Conservation (phyloP, 768 basidiomycete species). For the Suillus fuscotomentosus region DNA sequence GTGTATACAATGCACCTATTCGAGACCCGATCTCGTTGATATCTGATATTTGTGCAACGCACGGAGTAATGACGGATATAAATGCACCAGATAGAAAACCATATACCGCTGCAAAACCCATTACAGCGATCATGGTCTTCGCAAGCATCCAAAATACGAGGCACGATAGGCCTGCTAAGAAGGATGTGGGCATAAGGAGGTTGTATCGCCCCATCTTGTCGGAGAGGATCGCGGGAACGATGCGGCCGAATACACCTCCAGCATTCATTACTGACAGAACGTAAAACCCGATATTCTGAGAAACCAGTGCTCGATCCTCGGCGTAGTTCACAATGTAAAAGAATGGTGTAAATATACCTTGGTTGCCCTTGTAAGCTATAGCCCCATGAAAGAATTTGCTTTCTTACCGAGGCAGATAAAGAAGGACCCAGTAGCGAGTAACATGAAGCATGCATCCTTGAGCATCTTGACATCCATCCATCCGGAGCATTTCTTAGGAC, state of each 20-base stretch:
- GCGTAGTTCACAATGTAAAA: conserved; percentile 69
- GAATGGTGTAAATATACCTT: conserved; percentile 71
- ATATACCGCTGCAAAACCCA: conserved; percentile 53
- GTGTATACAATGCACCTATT: conserved; percentile 62
- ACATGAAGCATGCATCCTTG: conserved; percentile 49
- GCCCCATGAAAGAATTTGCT: background rate
- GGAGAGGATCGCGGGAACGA: conserved; percentile 61
- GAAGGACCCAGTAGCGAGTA: conserved; percentile 53
- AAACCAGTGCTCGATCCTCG: conserved; percentile 37
- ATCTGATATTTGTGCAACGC: conserved; percentile 65
- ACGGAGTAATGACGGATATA: conserved; percentile 65
- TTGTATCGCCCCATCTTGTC: conserved; percentile 69
- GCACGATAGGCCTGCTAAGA: conserved; percentile 60
- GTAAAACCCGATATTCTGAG: conserved; percentile 44
- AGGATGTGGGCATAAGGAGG: conserved; percentile 59
- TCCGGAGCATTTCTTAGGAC: conserved; percentile 15
- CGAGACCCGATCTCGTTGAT: conserved; percentile 56
- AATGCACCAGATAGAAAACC: conserved; percentile 70
- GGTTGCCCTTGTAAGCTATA: background rate
- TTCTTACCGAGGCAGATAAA: conserved; percentile 60
- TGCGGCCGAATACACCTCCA: conserved; percentile 62
- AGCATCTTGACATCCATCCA: conserved; percentile 30
- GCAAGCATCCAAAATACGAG: conserved; percentile 58
- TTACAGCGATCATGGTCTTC: conserved; percentile 37
- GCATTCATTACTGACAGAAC: conserved; percentile 69